phyloP scores from a whole-genome alignment of 192 early-diverging fungal species.

The Pilobolus umbonatus region DNA sequence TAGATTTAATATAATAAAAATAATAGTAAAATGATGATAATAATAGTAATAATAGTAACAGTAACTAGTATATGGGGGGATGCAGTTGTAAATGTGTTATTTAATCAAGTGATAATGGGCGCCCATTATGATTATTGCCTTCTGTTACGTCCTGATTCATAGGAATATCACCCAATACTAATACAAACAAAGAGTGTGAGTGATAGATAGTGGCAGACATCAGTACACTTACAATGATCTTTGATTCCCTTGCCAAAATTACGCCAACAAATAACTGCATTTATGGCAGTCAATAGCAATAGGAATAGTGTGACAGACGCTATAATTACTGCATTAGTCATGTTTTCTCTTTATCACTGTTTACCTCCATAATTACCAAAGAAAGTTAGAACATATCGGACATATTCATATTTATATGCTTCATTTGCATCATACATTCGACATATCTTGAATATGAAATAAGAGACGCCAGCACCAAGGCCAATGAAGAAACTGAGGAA shows the following conservation, averaged over 20 bases:
- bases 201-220: too few species aligned
- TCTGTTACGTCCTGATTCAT: not conserved
- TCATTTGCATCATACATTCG: constrained; percentile 50
- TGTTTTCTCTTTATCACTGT: not conserved
- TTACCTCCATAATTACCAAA: constrained; percentile 61
- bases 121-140: not conserved
- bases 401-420: constrained; percentile 39
- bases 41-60: too few species aligned
- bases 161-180: not conserved
- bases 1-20: too few species aligned
- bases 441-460: constrained; percentile 63
- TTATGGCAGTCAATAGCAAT: constrained; percentile 46
- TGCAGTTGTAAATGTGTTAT: too few species aligned
- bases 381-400: constrained; percentile 61
- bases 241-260: constrained; percentile 68
- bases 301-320: constrained; percentile 42
- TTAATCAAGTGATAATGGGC: not conserved
- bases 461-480: constrained; percentile 56
- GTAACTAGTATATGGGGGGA: too few species aligned
- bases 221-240: constrained; percentile 44
- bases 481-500: constrained; percentile 59
- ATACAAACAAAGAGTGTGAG: not conserved
- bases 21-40: too few species aligned
- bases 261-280: constrained; percentile 51
- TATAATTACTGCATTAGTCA: constrained; percentile 8